A percentile compares a stretch with the other conserved stretches of the same genome.
These are phyloP conservation scores for Glycine latifolia DNA, from an alignment of 306 rosid species.

Conservation along the genomic window DNA sequence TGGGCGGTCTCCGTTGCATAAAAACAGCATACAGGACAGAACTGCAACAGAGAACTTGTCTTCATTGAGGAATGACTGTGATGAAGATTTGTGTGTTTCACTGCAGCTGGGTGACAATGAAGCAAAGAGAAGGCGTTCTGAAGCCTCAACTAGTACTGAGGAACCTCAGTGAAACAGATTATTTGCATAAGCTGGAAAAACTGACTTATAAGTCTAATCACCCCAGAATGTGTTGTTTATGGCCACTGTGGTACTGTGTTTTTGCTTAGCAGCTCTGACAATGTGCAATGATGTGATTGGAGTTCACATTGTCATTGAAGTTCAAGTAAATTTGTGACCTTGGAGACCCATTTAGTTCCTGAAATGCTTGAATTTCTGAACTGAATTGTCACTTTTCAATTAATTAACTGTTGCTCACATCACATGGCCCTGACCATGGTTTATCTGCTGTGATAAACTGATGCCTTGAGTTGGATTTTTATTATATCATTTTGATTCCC, in stretches of 20 bases:
- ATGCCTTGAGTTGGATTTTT: not conserved
- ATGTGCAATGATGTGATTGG: conserved; percentile 38
- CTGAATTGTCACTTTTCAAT: conserved; percentile 12
- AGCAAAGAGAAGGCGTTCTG: conserved; percentile 89
- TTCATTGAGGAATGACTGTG: conserved; percentile 66
- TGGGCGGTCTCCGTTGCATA: conserved; percentile 76
- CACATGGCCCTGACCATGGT: not conserved
- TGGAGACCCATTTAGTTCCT: conserved; percentile 29
- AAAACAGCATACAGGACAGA: conserved; percentile 53
- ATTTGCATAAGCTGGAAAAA: conserved; percentile 47
- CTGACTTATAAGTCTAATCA: conserved; percentile 30
- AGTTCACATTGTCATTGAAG: conserved; percentile 38
- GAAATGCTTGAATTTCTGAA: conserved; percentile 24
- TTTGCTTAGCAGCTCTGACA: conserved; percentile 46
- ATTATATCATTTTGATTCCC: not conserved
- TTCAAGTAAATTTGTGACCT: conserved; percentile 45
- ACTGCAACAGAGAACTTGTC: conserved; percentile 76
- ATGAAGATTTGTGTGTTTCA: conserved; percentile 81
- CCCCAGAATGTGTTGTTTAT: conserved; percentile 41
- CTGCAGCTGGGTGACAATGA: conserved; percentile 94
- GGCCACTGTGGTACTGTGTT: conserved; percentile 38
- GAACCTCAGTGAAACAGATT: conserved; percentile 60
- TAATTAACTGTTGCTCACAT: not conserved
- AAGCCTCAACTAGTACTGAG: conserved; percentile 75
- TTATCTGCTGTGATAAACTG: conserved; percentile 10